A percentile compares a stretch with the other conserved stretches of the same genome.
Conservation (phyloP, 441 rosid species). For the Adansonia grandidieri region DNA sequence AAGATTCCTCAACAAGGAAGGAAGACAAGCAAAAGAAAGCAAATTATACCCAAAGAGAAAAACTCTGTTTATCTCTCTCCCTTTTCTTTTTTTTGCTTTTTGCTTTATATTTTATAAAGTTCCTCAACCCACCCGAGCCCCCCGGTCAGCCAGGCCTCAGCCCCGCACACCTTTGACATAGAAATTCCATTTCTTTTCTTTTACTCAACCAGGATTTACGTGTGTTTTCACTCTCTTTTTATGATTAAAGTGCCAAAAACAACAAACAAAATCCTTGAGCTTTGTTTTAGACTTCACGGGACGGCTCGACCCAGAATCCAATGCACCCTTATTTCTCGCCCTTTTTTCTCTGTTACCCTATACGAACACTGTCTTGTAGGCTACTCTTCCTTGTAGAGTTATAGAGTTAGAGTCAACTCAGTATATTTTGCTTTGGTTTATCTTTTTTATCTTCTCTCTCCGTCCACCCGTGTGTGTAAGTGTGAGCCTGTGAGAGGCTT, state of each 20-base stretch:
- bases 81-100: not conserved
- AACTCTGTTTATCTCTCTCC: not conserved
- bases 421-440: not conserved
- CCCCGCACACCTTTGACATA: slow-evolving; percentile 42
- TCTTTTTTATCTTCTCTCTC: not conserved
- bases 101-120: slow-evolving; percentile 52
- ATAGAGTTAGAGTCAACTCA: slow-evolving; percentile 19
- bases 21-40: slow-evolving; percentile 17
- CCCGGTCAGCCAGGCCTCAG: not conserved
- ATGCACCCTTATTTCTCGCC: slow-evolving; percentile 29
- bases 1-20: slow-evolving; percentile 81
- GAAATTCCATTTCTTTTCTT: slow-evolving; percentile 23
- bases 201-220: slow-evolving; percentile 37
- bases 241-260: slow-evolving; percentile 37
- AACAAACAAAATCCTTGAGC: slow-evolving; percentile 22
- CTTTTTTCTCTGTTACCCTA: not conserved
- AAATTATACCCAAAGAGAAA: not conserved
- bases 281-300: slow-evolving; percentile 29
- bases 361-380: not conserved
- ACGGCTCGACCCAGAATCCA: slow-evolving; percentile 41
- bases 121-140: slow-evolving; percentile 37
- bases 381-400: not conserved
- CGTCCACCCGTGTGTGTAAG: slow-evolving; percentile 30
- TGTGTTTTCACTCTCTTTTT: slow-evolving; percentile 46
- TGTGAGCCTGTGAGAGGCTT: not conserved